phyloP scores from a whole-genome alignment of 2,329 filamentous ascomycete species.

The Cercospora zeina region DNA sequence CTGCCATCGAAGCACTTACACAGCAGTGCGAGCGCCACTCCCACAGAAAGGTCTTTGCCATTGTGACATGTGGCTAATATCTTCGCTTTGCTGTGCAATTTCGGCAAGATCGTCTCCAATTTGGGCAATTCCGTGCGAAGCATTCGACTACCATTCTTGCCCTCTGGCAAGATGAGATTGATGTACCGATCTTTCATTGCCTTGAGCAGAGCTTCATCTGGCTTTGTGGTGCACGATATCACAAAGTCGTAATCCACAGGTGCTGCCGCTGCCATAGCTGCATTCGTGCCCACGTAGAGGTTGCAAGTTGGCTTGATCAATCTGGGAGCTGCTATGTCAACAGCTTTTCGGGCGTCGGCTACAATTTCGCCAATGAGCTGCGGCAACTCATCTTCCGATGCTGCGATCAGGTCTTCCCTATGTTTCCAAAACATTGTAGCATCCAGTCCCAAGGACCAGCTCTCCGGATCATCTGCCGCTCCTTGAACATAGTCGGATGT shows the following conservation, averaged over 20 bases:
- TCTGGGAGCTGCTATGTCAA: conserved; percentile 37
- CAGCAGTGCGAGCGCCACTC: conserved; percentile 70
- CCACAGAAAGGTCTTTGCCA: conserved; percentile 78
- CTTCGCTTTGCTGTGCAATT: conserved; percentile 19
- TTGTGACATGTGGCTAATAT: conserved; percentile 69
- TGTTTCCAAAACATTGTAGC: conserved; percentile 78
- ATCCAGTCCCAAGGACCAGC: conserved; percentile 82
- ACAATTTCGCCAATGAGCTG: conserved; percentile 52
- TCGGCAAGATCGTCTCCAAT: conserved; percentile 44
- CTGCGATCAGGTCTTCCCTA: conserved; percentile 58
- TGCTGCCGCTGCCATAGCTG: conserved; percentile 36
- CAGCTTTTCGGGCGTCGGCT: conserved; percentile 21
- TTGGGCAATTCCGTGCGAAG: conserved; percentile 69
- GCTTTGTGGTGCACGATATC: conserved; percentile 48
- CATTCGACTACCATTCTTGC: conserved; percentile 79
- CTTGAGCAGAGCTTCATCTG: conserved; percentile 37
- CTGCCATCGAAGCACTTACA: conserved; percentile 70
- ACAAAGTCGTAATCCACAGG: conserved; percentile 41
- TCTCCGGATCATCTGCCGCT: conserved; percentile 91
- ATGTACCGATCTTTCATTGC: conserved; percentile 50
- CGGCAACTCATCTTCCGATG: conserved; percentile 65
- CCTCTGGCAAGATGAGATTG: conserved; percentile 65
- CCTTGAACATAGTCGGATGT: conserved; percentile 86
- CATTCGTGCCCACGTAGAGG: conserved; percentile 46
- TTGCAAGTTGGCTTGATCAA: conserved; percentile 46